Evolutionary conservation across 495 filamentous ascomycete genomes (phyloP).

Genomic region (Penicillium lividum): DNA sequence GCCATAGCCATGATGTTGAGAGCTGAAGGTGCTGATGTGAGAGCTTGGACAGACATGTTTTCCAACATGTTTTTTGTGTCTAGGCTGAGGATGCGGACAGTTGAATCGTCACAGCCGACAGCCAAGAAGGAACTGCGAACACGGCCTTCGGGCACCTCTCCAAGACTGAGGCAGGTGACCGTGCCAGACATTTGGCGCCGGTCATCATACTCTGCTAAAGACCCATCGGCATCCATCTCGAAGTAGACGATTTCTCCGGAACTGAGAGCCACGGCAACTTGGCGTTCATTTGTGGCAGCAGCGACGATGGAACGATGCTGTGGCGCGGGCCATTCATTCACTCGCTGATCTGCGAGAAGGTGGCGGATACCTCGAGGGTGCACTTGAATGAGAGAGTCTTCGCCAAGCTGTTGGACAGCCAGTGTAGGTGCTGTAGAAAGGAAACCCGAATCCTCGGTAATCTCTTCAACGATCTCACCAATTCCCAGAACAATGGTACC

Average conservation of each 20-base stretch:
- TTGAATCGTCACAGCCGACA: conserved; percentile 95
- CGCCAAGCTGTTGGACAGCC: conserved; percentile 90
- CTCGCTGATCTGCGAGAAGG: conserved; percentile 73
- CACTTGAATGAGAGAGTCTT: conserved; percentile 89
- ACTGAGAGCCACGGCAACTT: conserved; percentile 90
- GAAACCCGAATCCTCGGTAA: conserved; percentile 82
- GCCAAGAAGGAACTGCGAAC: conserved; percentile 85
- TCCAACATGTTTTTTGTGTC: conserved; percentile 89
- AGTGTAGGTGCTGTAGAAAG: conserved; percentile 82
- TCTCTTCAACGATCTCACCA: conserved; percentile 94
- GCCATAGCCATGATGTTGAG: conserved; percentile 94
- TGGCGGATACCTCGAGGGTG: conserved; percentile 94
- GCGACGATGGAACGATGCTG: conserved; percentile 94
- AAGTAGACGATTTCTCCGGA: conserved; percentile 98
- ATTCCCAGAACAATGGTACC: conserved; percentile 87
- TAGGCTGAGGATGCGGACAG: conserved; percentile 86
- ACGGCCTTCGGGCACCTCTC: conserved; percentile 88
- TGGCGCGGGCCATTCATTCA: conserved; percentile 93
- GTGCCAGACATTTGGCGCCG: conserved; percentile 95
- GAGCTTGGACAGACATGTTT: conserved; percentile 87
- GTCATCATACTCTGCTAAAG: conserved; percentile 91
- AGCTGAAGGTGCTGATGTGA: conserved; percentile 85
- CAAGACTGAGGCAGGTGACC: conserved; percentile 88
- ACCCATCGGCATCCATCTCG: conserved; percentile 90
- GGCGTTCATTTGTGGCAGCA: conserved; percentile 89